A percentile compares a stretch with the other conserved stretches of the same genome.
These are phyloP conservation scores for Sporothrix mexicana DNA, from an alignment of 2,329 filamentous ascomycete species.

Conservation along the genomic window DNA sequence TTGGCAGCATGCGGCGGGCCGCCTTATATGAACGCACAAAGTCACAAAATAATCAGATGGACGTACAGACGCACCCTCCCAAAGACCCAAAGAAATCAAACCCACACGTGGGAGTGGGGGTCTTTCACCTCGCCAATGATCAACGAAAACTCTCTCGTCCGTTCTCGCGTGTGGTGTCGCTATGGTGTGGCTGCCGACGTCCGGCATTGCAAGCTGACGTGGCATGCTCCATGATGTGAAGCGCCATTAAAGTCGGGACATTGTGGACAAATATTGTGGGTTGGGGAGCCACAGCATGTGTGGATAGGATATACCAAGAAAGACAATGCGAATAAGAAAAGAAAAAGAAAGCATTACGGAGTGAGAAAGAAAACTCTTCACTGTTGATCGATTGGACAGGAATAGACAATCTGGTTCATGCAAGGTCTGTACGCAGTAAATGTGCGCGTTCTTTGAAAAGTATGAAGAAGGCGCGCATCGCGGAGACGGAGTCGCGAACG, in stretches of 20 bases:
- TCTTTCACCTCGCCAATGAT: not conserved
- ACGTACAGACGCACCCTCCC: not conserved
- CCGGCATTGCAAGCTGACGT: conserved; percentile 5
- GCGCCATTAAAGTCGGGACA: not conserved
- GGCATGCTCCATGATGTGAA: not conserved
- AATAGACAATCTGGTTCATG: not conserved
- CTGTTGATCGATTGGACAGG: not conserved
- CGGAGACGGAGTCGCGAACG: too few species aligned
- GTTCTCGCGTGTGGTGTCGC: not conserved
- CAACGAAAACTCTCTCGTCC: not conserved
- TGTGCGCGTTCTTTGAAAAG: not conserved
- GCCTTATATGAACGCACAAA: conserved; percentile 5
- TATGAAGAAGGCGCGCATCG: not conserved
- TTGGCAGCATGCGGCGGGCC: not conserved
- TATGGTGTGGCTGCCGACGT: not conserved
- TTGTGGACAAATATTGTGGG: not conserved
- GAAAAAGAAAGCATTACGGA: not conserved
- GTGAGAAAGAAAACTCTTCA: too few species aligned
- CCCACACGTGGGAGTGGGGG: conserved; percentile 2
- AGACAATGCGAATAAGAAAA: not conserved
- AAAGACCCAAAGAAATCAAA: not conserved
- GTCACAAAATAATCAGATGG: not conserved
- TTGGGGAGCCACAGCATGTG: not conserved
- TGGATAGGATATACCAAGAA: not conserved
- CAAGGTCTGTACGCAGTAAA: not conserved